A percentile compares a stretch with the other conserved stretches of the same genome.
phyloP scores from a whole-genome alignment of 371 early-diverging fungal species.

The Mortierella sp. region DNA sequence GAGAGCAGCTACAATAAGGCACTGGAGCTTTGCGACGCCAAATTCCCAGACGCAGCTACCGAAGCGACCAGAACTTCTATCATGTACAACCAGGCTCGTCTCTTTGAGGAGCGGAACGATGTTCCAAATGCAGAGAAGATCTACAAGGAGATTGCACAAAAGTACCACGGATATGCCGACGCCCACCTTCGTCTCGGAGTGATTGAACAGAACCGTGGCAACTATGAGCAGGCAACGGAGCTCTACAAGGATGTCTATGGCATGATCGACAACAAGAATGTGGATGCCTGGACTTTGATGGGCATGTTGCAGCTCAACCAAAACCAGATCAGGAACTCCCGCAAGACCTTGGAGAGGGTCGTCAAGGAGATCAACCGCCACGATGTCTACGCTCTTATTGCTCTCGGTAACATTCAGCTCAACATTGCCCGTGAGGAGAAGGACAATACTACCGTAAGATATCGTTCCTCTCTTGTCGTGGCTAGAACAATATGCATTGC shows the following conservation, averaged over 20 bases:
- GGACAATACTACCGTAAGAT: constrained; percentile 41
- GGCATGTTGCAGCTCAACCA: constrained; percentile 74
- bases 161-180: constrained; percentile 82
- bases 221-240: constrained; percentile 71
- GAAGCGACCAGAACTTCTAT: constrained; percentile 65
- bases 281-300: constrained; percentile 79
- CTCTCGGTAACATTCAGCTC: constrained; percentile 87
- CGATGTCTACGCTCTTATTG: constrained; percentile 84
- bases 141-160: constrained; percentile 71
- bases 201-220: constrained; percentile 67
- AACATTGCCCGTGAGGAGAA: constrained; percentile 69
- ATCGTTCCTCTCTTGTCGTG: not conserved
- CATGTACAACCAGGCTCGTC: constrained; percentile 87
- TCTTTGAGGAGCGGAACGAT: constrained; percentile 78
- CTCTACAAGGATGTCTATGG: constrained; percentile 75
- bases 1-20: constrained; percentile 60
- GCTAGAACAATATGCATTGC: not conserved
- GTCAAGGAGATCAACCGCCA: constrained; percentile 83
- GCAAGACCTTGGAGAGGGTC: constrained; percentile 83
- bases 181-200: constrained; percentile 85
- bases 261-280: constrained; percentile 69
- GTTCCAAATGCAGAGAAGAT: constrained; percentile 72
- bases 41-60: constrained; percentile 34
- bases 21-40: constrained; percentile 46
- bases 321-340: constrained; percentile 71